These are phyloP conservation scores for Venturia pyrina DNA, from an alignment of 2,329 filamentous ascomycete genomes.

Conservation along the genomic window DNA sequence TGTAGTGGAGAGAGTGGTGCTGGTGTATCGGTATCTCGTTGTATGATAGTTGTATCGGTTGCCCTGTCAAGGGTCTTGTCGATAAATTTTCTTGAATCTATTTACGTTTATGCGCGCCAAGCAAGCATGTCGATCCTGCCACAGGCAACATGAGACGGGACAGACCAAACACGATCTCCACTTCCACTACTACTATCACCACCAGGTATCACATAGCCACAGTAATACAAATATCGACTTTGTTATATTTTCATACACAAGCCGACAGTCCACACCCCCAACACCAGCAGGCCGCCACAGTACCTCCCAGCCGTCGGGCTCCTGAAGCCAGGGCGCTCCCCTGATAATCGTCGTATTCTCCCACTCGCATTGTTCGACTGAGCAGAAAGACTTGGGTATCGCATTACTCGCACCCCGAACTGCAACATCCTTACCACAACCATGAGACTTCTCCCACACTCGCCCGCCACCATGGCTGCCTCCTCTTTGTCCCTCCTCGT, in stretches of 20 bases:
- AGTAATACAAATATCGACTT: background rate
- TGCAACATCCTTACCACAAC: background rate
- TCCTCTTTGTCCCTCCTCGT: slow-evolving; percentile 19
- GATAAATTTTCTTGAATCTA: background rate
- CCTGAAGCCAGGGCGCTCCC: background rate
- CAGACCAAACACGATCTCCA: background rate
- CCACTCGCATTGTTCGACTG: background rate
- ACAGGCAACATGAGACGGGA: background rate
- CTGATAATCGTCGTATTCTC: background rate
- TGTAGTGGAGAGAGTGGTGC: slow-evolving; percentile 15
- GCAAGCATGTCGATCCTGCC: background rate
- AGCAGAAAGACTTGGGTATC: too few relatives aligned
- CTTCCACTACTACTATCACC: too few relatives aligned
- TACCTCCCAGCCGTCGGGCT: background rate
- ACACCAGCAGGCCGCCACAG: background rate
- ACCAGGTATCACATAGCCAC: background rate
- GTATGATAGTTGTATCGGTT: background rate
- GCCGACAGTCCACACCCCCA: background rate
- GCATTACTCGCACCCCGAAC: too few relatives aligned
- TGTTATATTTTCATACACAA: background rate
- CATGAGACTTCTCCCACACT: slow-evolving; percentile 10
- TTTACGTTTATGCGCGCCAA: too few relatives aligned
- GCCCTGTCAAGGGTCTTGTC: background rate
- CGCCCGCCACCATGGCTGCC: background rate
- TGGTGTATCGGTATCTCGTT: background rate